Base-by-base conservation (phyloP, 2,329 filamentous ascomycete genomes). In the Fusarium sp. region DNA sequence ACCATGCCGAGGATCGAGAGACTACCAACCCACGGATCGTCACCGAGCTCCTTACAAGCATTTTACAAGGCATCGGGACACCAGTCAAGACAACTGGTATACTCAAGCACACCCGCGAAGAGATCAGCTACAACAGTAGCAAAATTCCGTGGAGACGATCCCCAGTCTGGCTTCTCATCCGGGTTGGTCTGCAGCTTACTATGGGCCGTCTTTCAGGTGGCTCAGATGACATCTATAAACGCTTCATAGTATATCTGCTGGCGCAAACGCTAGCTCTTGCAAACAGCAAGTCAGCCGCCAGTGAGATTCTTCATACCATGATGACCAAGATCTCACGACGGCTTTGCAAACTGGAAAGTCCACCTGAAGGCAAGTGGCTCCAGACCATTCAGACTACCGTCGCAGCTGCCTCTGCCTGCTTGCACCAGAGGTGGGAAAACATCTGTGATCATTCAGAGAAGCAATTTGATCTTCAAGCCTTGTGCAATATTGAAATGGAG, bases 131-230 rank as follows among this genome's bases (percentile, higher is more conserved):
- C 78, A 61, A 69, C 4, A 46, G 60, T 2, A 48, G 51, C 13
- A 40, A 53, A 7, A 49, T 69, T 2, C 72, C 74, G 0, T 89
- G 87, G 87, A 77, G 82, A 13, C 75, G 84, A 44, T 88, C 86
- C 14, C 78, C 87, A 0, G 60, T 85, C 1, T 90, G 87, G 87
- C 77, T 90, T 1, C 76, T 89, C 0, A 56, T 90, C 4, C 84
- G 87, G 1, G 85, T 88, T 1, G 73, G 80, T 0, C 63, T 88
- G 4, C 86, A 89, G 52, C 66, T 81, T 3, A 62, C 69, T 3
- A 60, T 67, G 58, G 31, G 7, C 1, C 56, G 65, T 1, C 24
- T 45, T 40, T 15, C 46, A 2, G 31, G 7, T 4, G 28, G 15
- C 5, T 28, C 48, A 2, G 17, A 39, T 1, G 9, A n/a, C 7